Evolutionary conservation across 2,329 filamentous ascomycete species (phyloP), one percentile per base, ranked within the genome.

Genomic region (Botrytis cinerea): DNA sequence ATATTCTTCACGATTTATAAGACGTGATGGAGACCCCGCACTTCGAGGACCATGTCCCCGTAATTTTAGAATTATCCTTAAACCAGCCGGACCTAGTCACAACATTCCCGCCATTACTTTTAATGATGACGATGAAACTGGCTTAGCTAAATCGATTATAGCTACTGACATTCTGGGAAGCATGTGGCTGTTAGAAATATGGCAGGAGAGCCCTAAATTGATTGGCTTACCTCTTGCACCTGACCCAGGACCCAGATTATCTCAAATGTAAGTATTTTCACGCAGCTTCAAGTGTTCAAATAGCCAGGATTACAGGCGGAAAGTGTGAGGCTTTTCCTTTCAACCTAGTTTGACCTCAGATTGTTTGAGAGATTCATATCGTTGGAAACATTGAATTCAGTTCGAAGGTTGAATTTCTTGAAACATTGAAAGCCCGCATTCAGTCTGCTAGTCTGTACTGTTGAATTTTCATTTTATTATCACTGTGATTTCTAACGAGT

Each of bases 101-200:
- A 81, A 81, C 57, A 77, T 81, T n/a, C 80, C 80, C 1, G 77
- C 77, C 2, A 68, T 81, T 20, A 74, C 77, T 35, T 81, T 81
- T 63, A 72, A 74, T 4, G 76, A 75, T 64, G 72, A 77, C 59
- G 25, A 77, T 63, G 22, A 61, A 1, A 35, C 73, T 57, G 77
- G 75, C 22, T 70, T 78, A 8, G 79, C 78, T 6, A 60, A 76
- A 51, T 70, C 66, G 14, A 73, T 80, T 45, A 51, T 80, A 40
- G 80, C 79, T 10, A 73, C 71, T 14, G 80, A 80, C 70, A 78
- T 80, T 32, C 62, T 40, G 46, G 79, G 79, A 12, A 77, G 76
- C 60, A 40, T 77, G 59, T 75, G 51, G 43, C 45, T 25, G 25
- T 20, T 73, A n/a, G 32, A 22, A 28, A 73, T 73, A 54, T 74